These are phyloP conservation scores for Pythium brachiatum DNA, from an alignment of 352 stramenopile species.

Conservation along the genomic window DNA sequence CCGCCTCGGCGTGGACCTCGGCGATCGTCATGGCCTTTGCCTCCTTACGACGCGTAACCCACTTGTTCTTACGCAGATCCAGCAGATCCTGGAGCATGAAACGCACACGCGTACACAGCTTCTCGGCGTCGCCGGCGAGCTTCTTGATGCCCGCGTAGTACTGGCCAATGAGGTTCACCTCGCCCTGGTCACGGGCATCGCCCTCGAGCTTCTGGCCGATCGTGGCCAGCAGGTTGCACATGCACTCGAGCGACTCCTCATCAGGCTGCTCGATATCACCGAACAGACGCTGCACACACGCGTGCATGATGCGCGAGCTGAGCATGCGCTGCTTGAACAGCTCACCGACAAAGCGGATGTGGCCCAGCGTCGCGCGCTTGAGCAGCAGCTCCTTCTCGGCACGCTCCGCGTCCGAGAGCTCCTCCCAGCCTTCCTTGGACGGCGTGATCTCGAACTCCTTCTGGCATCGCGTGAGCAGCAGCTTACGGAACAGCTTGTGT, in stretches of 20 bases:
- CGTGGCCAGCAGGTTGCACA: constrained; percentile 92
- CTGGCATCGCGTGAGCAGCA: constrained; percentile 92
- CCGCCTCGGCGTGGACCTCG: constrained; percentile 71
- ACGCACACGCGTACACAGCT: constrained; percentile 74
- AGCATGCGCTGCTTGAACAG: constrained; percentile 95
- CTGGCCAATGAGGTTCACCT: constrained; percentile 56
- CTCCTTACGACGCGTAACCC: constrained; percentile 73
- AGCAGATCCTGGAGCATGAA: constrained; percentile 86
- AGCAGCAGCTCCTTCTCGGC: constrained; percentile 78
- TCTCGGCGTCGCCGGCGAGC: constrained; percentile 58
- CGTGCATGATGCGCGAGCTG: constrained; percentile 94
- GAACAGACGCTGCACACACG: constrained; percentile 83
- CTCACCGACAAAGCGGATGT: constrained; percentile 97
- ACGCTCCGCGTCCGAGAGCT: constrained; percentile 45
- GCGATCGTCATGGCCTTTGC: constrained; percentile 85
- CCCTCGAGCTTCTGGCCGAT: constrained; percentile 90
- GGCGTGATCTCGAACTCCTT: constrained; percentile 92
- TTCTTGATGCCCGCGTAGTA: constrained; percentile 72
- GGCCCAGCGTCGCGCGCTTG: constrained; percentile 83
- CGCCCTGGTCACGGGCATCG: constrained; percentile 44
- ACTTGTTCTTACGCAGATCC: constrained; percentile 75
- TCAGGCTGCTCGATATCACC: constrained; percentile 80
- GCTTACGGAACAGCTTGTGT: constrained; percentile 93
- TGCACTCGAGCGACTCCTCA: constrained; percentile 95
- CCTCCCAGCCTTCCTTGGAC: constrained; percentile 63